Base-by-base conservation (phyloP, 768 basidiomycete genomes). In the Tephrocybe sp. region DNA sequence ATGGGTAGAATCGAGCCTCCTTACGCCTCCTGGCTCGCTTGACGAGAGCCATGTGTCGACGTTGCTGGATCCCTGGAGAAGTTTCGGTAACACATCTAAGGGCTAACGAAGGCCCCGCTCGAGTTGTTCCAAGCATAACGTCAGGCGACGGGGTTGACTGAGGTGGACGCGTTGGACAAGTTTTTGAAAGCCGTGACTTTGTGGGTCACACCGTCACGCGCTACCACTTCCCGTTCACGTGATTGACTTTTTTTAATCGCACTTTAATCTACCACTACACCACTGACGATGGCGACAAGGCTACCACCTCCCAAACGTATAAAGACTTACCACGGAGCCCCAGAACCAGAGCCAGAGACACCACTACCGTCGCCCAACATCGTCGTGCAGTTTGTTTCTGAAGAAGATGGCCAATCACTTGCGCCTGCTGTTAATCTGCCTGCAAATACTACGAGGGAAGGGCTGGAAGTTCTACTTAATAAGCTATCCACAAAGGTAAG, bases 371-470 rank as follows among this genome's bases (percentile, higher is more conserved):
- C 84, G 1, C 83, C 86, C 0, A 85, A 86, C 55, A 73, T 98
- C 50, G 79, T 98, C 14, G 93, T 97, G 18, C 93, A 96, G 62
- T 98, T 98, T 65, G 85, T 94, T 23, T 88, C 88, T 3, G 91
- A 95, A 51, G 88, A 94, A 45, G 88, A 95, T 67, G 93, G 86
- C 0, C 72, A 75, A 51, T 71, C 84, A 3, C 74, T 98, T 18
- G 95, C 93, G 20, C 93, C 95, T 45, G 84, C 90, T 0, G 85
- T 98, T 64, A 93, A 84, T 67, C 70, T 98, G 42, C 95, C 93
- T 11, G 90, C 95, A 21, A 88, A 94, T 70, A 78, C 95, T 8
- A 80, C 85, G 6, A 72, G 92, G 53, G 90, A 94, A 56, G 90
- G 84, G 4, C 72, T 98, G 26, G 91, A 98, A 68, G 74, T 82